Base-by-base conservation (phyloP, 2,329 filamentous ascomycete genomes). In the Penicillium italicum region DNA sequence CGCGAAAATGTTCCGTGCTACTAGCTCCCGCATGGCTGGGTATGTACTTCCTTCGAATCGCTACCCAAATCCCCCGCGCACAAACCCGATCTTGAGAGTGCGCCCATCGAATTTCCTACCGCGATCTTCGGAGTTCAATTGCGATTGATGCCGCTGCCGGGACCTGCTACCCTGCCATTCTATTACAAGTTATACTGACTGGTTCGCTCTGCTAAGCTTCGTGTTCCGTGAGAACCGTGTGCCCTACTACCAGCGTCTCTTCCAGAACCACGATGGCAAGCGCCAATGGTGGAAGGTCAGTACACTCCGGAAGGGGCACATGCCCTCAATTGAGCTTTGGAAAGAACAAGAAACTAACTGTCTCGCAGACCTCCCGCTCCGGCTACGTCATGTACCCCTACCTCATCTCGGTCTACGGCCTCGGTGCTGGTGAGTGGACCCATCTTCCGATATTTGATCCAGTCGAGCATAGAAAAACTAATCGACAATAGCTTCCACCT, bases 261-360 rank as follows among this genome's bases (percentile, higher is more conserved):
- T 85, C 78, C 85, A 88, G 76, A 79, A 77, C 61, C 77, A 87
- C 72, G 85, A 88, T 71, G 85, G 85, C 66, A 75, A 85, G 69
- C 79, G 85, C 72, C 80, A 84, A 72, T 88, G 85, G 85, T 77
- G 81, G 72, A 87, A 88, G 84, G 85, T 88, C 69, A 74, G 82
- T 80, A 34, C 45, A 50, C 48, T 44, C 54, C 55, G 40, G 40
- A 46, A 38, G 36, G 40, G 33, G 40, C 47, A 58, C 18, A 14
- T 11, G 30, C 38, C 12, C 10, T 40, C 22, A 41, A 37, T 49
- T 38, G n/a, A 42, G n/a, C n/a, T 28, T 26, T 45, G 20, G 33
- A 30, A 34, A 45, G 34, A 26, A 43, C 37, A 42, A 31, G 11
- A 33, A 46, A 53, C 58, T 69, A 52, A 71, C 50, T 51, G 14